These are phyloP conservation scores for Trichophyton schoenleinii DNA, from an alignment of 2,329 filamentous ascomycete genomes.

Conservation along the genomic window DNA sequence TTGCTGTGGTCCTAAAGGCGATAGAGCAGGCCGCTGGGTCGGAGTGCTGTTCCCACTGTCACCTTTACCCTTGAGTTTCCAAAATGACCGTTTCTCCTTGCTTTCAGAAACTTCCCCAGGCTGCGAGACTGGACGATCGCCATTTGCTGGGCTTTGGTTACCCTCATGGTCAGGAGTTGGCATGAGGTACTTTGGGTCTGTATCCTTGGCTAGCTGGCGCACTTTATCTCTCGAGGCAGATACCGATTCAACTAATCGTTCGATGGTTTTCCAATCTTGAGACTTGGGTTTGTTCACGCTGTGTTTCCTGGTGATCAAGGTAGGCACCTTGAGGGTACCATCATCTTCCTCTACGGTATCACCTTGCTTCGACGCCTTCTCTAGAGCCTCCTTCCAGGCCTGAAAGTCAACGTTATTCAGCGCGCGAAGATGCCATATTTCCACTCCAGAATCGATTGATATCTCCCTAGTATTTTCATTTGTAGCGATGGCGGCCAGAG, in stretches of 20 bases:
- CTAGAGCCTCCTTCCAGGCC: conserved; percentile 75
- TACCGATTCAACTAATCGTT: conserved; percentile 71
- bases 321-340: conserved; percentile 23
- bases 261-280: conserved; percentile 75
- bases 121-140: conserved; percentile 19
- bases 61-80: conserved; percentile 72
- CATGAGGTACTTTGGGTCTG: conserved; percentile 49
- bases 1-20: conserved; percentile 34
- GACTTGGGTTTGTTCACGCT: conserved; percentile 47
- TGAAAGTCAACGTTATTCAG: conserved; percentile 72
- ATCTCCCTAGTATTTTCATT: conserved; percentile 84
- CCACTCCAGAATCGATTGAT: conserved; percentile 89
- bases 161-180: conserved; percentile 11
- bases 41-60: conserved; percentile 21
- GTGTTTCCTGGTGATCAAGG: conserved; percentile 18
- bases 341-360: conserved; percentile 23
- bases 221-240: conserved; percentile 82
- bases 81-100: conserved; percentile 62
- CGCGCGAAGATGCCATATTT: conserved; percentile 89
- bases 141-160: conserved; percentile 18
- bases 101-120: conserved; percentile 25
- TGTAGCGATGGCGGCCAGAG: conserved; percentile 77
- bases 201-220: conserved; percentile 72
- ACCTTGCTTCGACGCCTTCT: conserved; percentile 56
- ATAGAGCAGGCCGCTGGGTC: conserved; percentile 31